Conservation (phyloP, 495 filamentous ascomycete genomes). For the Penicillium herquei region DNA sequence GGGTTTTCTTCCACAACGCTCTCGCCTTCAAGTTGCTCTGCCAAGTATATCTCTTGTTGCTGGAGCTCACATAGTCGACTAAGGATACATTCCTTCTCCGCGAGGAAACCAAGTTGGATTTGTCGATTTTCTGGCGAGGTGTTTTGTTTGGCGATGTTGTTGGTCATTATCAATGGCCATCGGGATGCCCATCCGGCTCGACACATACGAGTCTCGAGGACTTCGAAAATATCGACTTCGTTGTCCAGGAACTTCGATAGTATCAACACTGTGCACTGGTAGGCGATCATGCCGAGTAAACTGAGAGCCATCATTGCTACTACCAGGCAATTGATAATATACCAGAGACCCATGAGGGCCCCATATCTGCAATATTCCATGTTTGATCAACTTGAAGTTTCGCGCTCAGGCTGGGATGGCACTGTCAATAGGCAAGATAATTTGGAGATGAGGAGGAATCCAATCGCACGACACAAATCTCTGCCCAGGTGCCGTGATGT, state of each 20-base stretch:
- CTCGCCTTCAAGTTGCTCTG: background rate
- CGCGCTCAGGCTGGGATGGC: no score
- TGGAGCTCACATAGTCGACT: background rate
- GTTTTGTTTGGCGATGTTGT: background rate
- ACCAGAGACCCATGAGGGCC: background rate
- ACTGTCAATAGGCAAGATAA: no score
- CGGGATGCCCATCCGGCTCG: background rate
- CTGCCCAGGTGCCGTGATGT: background rate
- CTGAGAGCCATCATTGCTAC: background rate
- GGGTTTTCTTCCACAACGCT: background rate
- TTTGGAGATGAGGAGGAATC: background rate
- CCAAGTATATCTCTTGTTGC: background rate
- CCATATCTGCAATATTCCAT: no score
- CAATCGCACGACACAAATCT: background rate
- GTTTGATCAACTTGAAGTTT: no score
- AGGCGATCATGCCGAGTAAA: background rate
- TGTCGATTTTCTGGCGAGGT: background rate
- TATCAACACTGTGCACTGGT: background rate
- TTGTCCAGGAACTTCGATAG: background rate
- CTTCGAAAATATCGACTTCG: background rate
- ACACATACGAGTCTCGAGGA: background rate
- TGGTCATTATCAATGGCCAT: background rate
- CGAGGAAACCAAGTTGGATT: background rate
- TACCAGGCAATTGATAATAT: background rate
- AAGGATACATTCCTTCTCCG: background rate